phyloP scores from a whole-genome alignment of 192 early-diverging fungal species.

The Geranomyces michiganensis region DNA sequence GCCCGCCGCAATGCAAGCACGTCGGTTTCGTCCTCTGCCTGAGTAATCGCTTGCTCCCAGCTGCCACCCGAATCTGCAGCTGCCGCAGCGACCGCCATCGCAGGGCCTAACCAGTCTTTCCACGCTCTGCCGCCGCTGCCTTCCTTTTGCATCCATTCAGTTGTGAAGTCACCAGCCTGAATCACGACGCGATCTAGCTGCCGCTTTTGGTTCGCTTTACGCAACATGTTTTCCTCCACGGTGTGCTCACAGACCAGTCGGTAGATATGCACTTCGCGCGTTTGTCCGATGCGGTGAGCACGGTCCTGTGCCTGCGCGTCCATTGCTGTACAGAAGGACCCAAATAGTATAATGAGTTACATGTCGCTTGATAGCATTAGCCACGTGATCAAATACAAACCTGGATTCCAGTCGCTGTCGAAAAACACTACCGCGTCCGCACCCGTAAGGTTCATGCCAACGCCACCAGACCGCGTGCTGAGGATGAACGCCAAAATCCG shows the following conservation, averaged over 20 bases:
- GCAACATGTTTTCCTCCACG: constrained; percentile 79
- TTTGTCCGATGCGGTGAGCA: constrained; percentile 91
- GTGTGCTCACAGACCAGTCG: constrained; percentile 80
- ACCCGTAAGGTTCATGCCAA: constrained; percentile 39
- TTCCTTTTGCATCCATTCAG: constrained; percentile 55
- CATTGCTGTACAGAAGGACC: constrained; percentile 48
- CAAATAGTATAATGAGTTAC: neutral
- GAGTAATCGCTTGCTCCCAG: constrained; percentile 60
- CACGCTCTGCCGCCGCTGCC: constrained; percentile 16
- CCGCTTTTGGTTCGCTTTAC: constrained; percentile 82
- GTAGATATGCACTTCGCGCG: constrained; percentile 83
- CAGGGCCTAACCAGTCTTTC: constrained; percentile 61
- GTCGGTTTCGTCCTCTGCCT: constrained; percentile 70
- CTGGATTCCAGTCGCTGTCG: constrained; percentile 74
- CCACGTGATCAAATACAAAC: constrained; percentile 79
- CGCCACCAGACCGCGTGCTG: constrained; percentile 30
- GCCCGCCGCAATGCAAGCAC: constrained; percentile 59
- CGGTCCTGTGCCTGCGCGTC: constrained; percentile 87
- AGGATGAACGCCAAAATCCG: constrained; percentile 62
- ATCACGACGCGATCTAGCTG: constrained; percentile 82
- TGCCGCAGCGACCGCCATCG: constrained; percentile 35
- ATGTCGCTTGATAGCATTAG: no score
- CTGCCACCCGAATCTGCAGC: constrained; percentile 1
- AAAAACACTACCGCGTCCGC: constrained; percentile 39
- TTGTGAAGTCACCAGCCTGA: constrained; percentile 76